These are phyloP conservation scores for Botryotinia narcissicola DNA, from an alignment of 2,329 filamentous ascomycete species.

Conservation along the genomic window DNA sequence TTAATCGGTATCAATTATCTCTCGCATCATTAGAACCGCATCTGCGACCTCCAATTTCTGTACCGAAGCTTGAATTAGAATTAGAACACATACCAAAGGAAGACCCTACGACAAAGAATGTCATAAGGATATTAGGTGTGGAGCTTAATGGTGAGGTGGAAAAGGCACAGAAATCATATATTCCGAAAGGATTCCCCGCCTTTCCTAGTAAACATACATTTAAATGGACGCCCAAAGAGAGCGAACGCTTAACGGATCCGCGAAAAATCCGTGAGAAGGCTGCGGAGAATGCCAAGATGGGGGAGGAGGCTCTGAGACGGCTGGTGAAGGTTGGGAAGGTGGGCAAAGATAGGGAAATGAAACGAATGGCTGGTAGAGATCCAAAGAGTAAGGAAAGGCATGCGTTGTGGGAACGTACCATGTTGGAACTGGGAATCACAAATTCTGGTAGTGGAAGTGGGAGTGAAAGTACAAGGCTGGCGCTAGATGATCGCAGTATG, in stretches of 20 bases:
- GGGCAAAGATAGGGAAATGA: slow-evolving; percentile 63
- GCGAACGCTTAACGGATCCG: slow-evolving; percentile 48
- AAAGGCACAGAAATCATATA: slow-evolving; percentile 54
- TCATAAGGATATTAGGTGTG: slow-evolving; percentile 41
- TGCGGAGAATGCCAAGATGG: slow-evolving; percentile 58
- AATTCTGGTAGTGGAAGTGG: slow-evolving; percentile 17
- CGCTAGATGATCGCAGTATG: slow-evolving; percentile 61
- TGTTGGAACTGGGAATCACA: slow-evolving; percentile 43
- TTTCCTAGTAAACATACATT: slow-evolving; percentile 66
- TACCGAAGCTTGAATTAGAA: slow-evolving; percentile 37
- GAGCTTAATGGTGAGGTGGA: slow-evolving; percentile 59
- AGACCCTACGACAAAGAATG: slow-evolving; percentile 46
- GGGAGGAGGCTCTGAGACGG: slow-evolving; percentile 58
- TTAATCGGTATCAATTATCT: slow-evolving; percentile 52
- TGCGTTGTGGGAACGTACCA: slow-evolving; percentile 59
- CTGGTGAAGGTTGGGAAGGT: slow-evolving; percentile 62
- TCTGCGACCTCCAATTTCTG: slow-evolving; percentile 51
- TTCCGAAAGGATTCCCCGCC: slow-evolving; percentile 57
- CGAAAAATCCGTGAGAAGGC: slow-evolving; percentile 60
- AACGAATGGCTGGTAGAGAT: slow-evolving; percentile 50
- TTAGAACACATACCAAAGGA: slow-evolving; percentile 41
- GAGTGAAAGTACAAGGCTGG: slow-evolving; percentile 25
- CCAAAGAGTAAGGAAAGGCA: slow-evolving; percentile 54
- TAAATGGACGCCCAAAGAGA: slow-evolving; percentile 53
- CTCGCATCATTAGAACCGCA: slow-evolving; percentile 54